Evolutionary conservation across 2,329 filamentous ascomycete genomes (phyloP).

Genomic region (Aspergillus sp.): DNA sequence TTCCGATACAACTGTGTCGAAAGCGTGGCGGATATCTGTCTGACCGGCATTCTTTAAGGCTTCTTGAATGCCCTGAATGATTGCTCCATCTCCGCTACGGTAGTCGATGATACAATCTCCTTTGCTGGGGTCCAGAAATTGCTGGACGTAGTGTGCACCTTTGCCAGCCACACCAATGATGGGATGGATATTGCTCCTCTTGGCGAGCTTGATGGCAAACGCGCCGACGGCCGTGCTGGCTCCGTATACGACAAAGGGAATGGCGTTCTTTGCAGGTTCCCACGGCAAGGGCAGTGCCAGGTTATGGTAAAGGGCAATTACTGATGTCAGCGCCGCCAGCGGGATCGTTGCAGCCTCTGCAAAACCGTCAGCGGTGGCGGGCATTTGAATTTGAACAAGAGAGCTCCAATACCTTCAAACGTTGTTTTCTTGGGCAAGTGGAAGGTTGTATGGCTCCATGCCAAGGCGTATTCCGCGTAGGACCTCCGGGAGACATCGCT

Average conservation of each 20-base stretch:
- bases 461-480: constrained; percentile 49
- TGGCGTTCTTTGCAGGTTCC: constrained; percentile 23
- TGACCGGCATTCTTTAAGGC: constrained; percentile 13
- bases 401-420: constrained; percentile 39
- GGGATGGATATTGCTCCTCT: constrained; percentile 48
- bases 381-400: not conserved
- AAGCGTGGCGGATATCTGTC: constrained; percentile 4
- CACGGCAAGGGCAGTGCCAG: constrained; percentile 44
- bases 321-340: constrained; percentile 46
- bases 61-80: constrained; percentile 38
- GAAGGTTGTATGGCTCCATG: constrained; percentile 44
- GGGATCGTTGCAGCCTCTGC: constrained; percentile 47
- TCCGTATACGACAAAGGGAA: constrained; percentile 39
- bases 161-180: constrained; percentile 50
- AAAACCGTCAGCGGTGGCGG: too few species aligned
- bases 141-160: constrained; percentile 42
- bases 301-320: constrained; percentile 40
- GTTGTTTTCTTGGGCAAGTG: constrained; percentile 41
- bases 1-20: constrained; percentile 6
- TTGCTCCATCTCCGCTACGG: constrained; percentile 44
- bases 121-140: constrained; percentile 42
- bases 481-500: constrained; percentile 41
- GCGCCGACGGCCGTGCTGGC: constrained; percentile 46
- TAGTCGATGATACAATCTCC: constrained; percentile 54
- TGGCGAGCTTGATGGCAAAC: constrained; percentile 49